These are phyloP conservation scores for Aspergillus sp. DNA, from an alignment of 2,329 filamentous ascomycete species.

Conservation along the genomic window DNA sequence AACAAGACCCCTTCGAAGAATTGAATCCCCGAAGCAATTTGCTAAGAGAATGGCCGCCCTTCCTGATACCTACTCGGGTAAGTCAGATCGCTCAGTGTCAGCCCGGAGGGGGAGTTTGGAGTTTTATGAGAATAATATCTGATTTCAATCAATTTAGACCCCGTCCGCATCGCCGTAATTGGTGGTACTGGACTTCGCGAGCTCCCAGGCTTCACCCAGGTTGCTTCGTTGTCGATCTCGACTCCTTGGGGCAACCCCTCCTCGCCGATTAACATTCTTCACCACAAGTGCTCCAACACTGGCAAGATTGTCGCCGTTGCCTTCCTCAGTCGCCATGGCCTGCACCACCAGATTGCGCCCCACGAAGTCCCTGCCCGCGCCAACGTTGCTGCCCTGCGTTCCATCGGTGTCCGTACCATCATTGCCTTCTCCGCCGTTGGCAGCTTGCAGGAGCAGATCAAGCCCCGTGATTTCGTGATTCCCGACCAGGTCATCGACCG, in stretches of 20 bases:
- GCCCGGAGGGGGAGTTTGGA: no score
- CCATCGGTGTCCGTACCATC: slow-evolving; percentile 81
- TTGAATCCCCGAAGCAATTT: slow-evolving; percentile 29
- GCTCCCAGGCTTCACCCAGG: slow-evolving; percentile 79
- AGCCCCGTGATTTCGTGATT: slow-evolving; percentile 92
- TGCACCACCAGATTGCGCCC: slow-evolving; percentile 82
- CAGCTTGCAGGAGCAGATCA: slow-evolving; percentile 84
- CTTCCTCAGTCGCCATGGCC: slow-evolving; percentile 89
- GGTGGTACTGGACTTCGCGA: slow-evolving; percentile 89
- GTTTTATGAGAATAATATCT: neutral
- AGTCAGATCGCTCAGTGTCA: slow-evolving; percentile 18
- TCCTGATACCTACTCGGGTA: slow-evolving; percentile 57
- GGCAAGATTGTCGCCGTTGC: slow-evolving; percentile 63
- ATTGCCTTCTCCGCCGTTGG: slow-evolving; percentile 96
- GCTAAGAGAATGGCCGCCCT: slow-evolving; percentile 48
- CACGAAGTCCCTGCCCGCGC: slow-evolving; percentile 93
- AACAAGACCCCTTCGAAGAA: slow-evolving; percentile 22
- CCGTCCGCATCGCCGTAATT: slow-evolving; percentile 81
- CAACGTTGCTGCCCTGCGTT: slow-evolving; percentile 95
- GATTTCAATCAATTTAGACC: slow-evolving; percentile 26
- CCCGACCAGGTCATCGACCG: slow-evolving; percentile 97
- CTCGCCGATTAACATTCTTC: slow-evolving; percentile 76
- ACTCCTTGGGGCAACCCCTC: slow-evolving; percentile 88
- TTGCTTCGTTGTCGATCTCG: slow-evolving; percentile 68
- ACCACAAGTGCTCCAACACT: slow-evolving; percentile 71